Base-by-base conservation (phyloP, 148 eudicot species). In the Chenopodium quinoa region DNA sequence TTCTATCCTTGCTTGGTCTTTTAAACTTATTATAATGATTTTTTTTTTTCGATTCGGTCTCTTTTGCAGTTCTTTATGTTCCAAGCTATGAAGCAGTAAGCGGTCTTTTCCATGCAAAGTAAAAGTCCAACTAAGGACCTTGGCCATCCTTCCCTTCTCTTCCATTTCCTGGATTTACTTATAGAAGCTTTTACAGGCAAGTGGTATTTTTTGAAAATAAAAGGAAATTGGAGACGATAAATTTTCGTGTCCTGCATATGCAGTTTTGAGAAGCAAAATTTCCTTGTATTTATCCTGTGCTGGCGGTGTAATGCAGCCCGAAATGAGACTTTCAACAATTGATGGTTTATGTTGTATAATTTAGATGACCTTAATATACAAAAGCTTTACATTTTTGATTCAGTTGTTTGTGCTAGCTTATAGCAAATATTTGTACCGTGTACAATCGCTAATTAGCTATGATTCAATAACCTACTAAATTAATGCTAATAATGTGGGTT, bases 61-160 rank as follows among this genome's bases (percentile, higher is more conserved):
- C 71, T n/a, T 81, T 7, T 77, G 85, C 94, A 94, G 97, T 92
- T 86, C 79, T 74, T 12, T 83, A 79, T 56, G 85, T 83, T 79
- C 82, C 93, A 78, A 89, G 86, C 88, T 92, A 92, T 47, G 95
- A 91, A 3, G 64, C 89, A 58, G 91, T 92, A 48, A 90, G 86
- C 87, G 82, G 88, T 76, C 82, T 82, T 78, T 92, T 92, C 85
- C 86, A 44, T 58, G 84, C 87, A 69, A 78, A 84, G 70, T 83
- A 85, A 88, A 82, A 74, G 1, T 60, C 58, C 50, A 64, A 50
- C 48, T 16, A 7, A 23, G 64, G n/a, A 23, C 63, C 70, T 74
- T 46, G 32, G 22, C 71, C 25, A 23, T 40, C 78, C 66, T 62
- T 58, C 63, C 22, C 52, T 13, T 40, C 65, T 47, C 64, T 52